These are phyloP conservation scores for Calonectria crousiana DNA, from an alignment of 2,329 filamentous ascomycete species.

Conservation along the genomic window DNA sequence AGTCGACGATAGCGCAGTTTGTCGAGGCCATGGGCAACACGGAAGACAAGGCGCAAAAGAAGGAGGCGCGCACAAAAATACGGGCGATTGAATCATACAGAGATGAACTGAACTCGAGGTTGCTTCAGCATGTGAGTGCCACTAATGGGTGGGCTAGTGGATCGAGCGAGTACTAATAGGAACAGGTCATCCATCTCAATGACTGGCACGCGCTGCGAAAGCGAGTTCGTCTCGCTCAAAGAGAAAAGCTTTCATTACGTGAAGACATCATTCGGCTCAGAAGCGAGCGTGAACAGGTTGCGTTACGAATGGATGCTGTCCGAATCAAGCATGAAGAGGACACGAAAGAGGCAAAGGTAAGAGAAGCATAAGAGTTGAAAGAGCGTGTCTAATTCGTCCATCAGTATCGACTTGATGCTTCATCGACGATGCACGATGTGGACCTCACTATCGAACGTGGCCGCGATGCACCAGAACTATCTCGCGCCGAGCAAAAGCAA, in stretches of 20 bases:
- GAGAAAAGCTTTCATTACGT: constrained; percentile 67
- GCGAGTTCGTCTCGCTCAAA: constrained; percentile 68
- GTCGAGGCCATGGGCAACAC: constrained; percentile 54
- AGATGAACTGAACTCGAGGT: constrained; percentile 66
- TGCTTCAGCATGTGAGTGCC: constrained; percentile 69
- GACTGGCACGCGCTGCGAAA: constrained; percentile 69
- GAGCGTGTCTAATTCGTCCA: constrained; percentile 13
- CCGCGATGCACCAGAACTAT: constrained; percentile 60
- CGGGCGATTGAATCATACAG: constrained; percentile 69
- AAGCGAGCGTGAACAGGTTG: constrained; percentile 71
- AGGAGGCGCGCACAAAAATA: constrained; percentile 67
- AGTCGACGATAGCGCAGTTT: constrained; percentile 61
- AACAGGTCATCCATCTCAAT: constrained; percentile 70
- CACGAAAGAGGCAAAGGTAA: constrained; percentile 63
- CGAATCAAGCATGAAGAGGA: constrained; percentile 69
- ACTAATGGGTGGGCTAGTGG: accelerated
- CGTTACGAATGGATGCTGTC: constrained; percentile 72
- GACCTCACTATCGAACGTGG: constrained; percentile 68
- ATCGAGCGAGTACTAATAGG: constrained; percentile 29
- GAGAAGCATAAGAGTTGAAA: constrained; percentile 29
- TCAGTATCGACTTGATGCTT: constrained; percentile 64
- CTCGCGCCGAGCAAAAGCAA: constrained; percentile 58
- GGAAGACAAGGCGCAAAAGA: constrained; percentile 60
- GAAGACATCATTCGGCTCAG: constrained; percentile 71
- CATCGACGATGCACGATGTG: constrained; percentile 71